Percentiles rank a stretch among this genome's conserved stretches.
Evolutionary conservation across 139 green algal genomes (phyloP).

Genomic region (Astrephomene gubernaculifera): DNA sequence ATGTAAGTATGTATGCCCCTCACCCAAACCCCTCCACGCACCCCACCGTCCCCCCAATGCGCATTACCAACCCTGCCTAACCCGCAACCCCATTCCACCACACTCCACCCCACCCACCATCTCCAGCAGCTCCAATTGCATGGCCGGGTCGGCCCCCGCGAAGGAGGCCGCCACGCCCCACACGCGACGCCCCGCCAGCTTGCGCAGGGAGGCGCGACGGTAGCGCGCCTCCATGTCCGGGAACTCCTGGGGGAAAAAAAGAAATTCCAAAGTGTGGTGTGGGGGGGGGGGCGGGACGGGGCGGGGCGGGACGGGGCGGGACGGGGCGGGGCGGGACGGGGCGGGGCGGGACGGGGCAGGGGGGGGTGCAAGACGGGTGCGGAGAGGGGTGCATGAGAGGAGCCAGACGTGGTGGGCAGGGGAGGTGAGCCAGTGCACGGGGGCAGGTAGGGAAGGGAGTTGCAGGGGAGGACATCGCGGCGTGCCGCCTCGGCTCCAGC

Average conservation of each 20-base stretch:
- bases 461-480: not conserved
- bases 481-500: not conserved
- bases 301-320: not conserved
- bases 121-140: conserved; percentile 57
- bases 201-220: conserved; percentile 57
- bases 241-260: conserved; percentile 57
- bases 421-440: too few relatives aligned
- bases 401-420: too few relatives aligned
- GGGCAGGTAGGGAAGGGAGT: too few relatives aligned
- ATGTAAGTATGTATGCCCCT: too few relatives aligned
- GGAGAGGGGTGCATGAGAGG: not conserved
- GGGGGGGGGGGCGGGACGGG: too few relatives aligned
- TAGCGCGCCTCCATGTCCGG: conserved; percentile 65
- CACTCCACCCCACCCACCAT: too few relatives aligned
- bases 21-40: too few relatives aligned
- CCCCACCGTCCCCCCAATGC: too few relatives aligned
- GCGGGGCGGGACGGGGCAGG: not conserved
- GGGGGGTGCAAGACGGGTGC: not conserved
- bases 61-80: too few relatives aligned
- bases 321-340: not conserved
- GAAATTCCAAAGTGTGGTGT: too few relatives aligned
- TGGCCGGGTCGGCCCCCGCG: conserved; percentile 56
- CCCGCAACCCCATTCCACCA: too few relatives aligned
- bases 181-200: conserved; percentile 61
- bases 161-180: conserved; percentile 70